Evolutionary conservation across 805 yeast genomes (phyloP).

Genomic region (Kluyveromyces starmeri): DNA sequence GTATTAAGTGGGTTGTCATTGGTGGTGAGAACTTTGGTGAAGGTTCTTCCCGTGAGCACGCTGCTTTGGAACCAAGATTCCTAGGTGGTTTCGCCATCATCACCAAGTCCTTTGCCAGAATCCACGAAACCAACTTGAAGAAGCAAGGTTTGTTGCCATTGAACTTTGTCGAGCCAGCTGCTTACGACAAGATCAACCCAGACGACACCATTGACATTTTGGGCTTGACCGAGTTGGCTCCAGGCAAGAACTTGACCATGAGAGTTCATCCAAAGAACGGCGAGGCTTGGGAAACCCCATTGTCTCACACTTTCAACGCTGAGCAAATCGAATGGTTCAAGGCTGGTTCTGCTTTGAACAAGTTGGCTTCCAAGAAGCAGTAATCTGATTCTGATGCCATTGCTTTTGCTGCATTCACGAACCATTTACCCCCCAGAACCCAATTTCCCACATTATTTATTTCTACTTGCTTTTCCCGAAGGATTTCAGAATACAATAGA

Average conservation of each 20-base stretch:
- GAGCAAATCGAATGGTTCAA: slow-evolving; percentile 99
- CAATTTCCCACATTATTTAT: too few species aligned
- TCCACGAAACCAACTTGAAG: slow-evolving; percentile 99
- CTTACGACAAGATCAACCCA: slow-evolving; percentile 88
- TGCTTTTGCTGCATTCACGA: too few species aligned
- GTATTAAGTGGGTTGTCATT: slow-evolving; percentile 91
- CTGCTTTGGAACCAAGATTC: slow-evolving; percentile 99
- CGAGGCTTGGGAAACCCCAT: slow-evolving; percentile 76
- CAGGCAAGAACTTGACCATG: slow-evolving; percentile 83
- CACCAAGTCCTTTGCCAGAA: slow-evolving; percentile 96
- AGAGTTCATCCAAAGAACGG: slow-evolving; percentile 69
- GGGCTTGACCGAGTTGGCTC: slow-evolving; percentile 79
- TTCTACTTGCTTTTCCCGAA: too few species aligned
- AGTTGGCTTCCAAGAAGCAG: slow-evolving; percentile 72
- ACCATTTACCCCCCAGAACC: too few species aligned
- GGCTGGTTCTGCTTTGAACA: slow-evolving; percentile 98
- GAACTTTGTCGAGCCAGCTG: slow-evolving; percentile 82
- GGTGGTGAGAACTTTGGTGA: slow-evolving; percentile 99
- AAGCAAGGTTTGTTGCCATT: slow-evolving; percentile 98
- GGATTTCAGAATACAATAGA: too few species aligned
- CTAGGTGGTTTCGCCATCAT: slow-evolving; percentile 97
- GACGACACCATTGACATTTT: slow-evolving; percentile 81
- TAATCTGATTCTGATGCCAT: too few species aligned
- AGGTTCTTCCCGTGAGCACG: slow-evolving; percentile 99
- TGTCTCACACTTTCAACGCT: slow-evolving; percentile 90